Percentiles rank a stretch among this genome's conserved stretches.
phyloP scores from a whole-genome alignment of 345 rosid species.

The Lepidium sativum region DNA sequence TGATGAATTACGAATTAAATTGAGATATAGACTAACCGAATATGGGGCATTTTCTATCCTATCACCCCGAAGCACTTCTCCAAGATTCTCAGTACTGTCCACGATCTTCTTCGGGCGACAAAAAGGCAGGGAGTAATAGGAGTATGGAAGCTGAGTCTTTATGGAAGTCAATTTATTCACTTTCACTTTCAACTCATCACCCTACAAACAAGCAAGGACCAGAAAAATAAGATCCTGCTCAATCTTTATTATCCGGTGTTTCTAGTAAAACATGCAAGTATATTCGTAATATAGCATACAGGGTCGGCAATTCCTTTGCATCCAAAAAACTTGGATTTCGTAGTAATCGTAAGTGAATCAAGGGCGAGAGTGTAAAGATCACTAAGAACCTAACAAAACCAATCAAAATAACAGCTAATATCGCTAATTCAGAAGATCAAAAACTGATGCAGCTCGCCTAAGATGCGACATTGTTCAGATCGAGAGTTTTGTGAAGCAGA shows the following conservation, averaged over 20 bases:
- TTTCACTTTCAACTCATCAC: slow-evolving; percentile 73
- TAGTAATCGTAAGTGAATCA: background rate
- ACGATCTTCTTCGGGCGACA: slow-evolving; percentile 68
- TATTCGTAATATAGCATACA: background rate
- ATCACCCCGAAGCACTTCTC: slow-evolving; percentile 99
- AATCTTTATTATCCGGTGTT: background rate
- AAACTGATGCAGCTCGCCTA: background rate
- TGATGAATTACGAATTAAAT: background rate
- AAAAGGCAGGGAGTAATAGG: slow-evolving; percentile 74
- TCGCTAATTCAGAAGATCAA: background rate
- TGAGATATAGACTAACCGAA: slow-evolving; percentile 36
- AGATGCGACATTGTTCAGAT: slow-evolving; percentile 21
- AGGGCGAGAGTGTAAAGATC: background rate
- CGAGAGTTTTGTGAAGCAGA: background rate
- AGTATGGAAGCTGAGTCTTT: slow-evolving; percentile 93
- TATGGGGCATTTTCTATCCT: slow-evolving; percentile 93
- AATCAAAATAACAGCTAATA: background rate
- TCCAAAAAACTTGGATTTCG: background rate
- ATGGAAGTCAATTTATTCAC: slow-evolving; percentile 91
- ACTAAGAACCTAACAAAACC: background rate
- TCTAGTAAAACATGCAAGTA: background rate
- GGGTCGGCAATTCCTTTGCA: background rate
- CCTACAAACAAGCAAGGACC: slow-evolving; percentile 34
- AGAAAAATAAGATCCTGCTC: background rate
- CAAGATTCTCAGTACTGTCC: slow-evolving; percentile 98